phyloP scores from a whole-genome alignment of 2,329 filamentous ascomycete species.

The Nemania serpens region DNA sequence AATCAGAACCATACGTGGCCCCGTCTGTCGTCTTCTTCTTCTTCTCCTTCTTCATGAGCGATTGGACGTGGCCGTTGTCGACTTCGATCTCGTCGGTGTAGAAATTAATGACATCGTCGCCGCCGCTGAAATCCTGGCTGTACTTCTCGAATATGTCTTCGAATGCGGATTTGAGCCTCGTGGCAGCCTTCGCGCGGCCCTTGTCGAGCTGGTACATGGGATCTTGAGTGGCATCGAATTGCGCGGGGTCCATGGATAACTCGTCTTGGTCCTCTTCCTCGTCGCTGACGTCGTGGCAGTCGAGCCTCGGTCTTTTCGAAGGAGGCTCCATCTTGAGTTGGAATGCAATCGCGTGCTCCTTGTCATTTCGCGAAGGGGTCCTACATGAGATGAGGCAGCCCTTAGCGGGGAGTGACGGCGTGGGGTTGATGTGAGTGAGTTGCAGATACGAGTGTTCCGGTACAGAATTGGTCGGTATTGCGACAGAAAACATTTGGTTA shows the following conservation, averaged over 20 bases:
- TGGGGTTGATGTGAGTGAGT: background rate
- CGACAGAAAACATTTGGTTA: conserved; percentile 2
- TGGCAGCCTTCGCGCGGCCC: conserved; percentile 68
- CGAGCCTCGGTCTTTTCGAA: conserved; percentile 64
- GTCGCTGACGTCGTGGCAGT: conserved; percentile 47
- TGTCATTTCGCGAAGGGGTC: conserved; percentile 4
- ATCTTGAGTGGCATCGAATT: conserved; percentile 54
- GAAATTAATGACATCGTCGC: conserved; percentile 90
- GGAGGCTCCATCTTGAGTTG: conserved; percentile 58
- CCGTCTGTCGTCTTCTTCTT: conserved; percentile 43
- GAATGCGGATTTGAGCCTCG: conserved; percentile 79
- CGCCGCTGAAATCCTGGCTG: conserved; percentile 76
- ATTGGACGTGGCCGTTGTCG: conserved; percentile 82
- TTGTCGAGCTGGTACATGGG: conserved; percentile 62
- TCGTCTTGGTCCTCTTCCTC: conserved; percentile 53
- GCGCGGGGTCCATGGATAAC: conserved; percentile 52
- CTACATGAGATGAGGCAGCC: background rate
- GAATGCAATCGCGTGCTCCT: background rate
- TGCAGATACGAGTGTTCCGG: no score
- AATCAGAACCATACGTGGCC: conserved; percentile 37
- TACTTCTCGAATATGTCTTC: conserved; percentile 92
- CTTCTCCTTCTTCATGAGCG: no score
- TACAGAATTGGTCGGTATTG: background rate
- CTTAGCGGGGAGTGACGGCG: background rate
- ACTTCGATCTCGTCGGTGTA: conserved; percentile 81